A percentile compares a stretch with the other conserved stretches of the same genome.
Conservation (phyloP, 2,329 filamentous ascomycete species). For the Phoma sp. region DNA sequence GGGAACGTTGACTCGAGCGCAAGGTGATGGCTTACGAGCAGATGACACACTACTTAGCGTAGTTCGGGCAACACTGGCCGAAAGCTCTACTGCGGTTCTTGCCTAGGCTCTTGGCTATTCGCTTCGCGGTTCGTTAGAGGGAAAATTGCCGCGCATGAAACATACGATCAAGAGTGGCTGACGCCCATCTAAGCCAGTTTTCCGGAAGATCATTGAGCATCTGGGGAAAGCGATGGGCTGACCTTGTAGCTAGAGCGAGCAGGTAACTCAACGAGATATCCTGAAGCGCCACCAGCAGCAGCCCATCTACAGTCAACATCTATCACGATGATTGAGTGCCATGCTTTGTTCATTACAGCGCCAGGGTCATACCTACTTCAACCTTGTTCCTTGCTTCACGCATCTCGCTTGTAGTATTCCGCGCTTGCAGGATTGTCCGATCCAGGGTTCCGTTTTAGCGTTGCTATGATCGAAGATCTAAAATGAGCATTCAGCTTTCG, state of each 20-base stretch:
- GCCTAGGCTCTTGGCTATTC: neutral
- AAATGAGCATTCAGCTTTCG: neutral
- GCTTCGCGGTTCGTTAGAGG: neutral
- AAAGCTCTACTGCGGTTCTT: no score
- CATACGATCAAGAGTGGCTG: neutral
- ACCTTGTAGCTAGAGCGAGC: neutral
- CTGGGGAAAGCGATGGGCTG: neutral
- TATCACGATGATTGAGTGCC: neutral
- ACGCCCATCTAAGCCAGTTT: neutral
- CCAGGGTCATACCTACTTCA: neutral
- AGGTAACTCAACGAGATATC: neutral
- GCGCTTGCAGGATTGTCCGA: neutral
- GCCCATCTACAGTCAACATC: neutral
- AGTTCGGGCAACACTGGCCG: neutral
- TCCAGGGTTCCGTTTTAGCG: conserved; percentile 5
- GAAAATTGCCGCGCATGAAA: neutral
- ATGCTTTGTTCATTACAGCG: neutral
- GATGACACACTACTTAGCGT: neutral
- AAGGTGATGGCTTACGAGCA: neutral
- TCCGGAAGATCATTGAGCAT: neutral
- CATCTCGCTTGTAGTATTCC: neutral
- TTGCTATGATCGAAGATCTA: conserved; percentile 21
- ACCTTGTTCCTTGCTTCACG: neutral
- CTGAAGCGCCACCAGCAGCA: neutral
- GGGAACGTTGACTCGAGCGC: neutral